phyloP scores from a whole-genome alignment of 371 early-diverging fungal genomes.

The Haplosporangium sp. region DNA sequence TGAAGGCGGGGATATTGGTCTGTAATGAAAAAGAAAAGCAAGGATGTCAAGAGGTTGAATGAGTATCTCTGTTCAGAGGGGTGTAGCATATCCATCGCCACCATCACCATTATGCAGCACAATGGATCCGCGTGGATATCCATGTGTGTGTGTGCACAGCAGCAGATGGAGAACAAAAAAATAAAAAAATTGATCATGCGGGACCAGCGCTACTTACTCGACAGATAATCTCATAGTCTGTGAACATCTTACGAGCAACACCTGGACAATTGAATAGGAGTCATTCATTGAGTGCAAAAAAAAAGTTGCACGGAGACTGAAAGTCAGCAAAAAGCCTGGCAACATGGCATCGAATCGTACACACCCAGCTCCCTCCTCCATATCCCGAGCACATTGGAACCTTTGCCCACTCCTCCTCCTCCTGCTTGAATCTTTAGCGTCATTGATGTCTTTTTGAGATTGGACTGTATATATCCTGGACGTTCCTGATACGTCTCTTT shows the following conservation, averaged over 20 bases:
- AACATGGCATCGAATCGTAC: neutral
- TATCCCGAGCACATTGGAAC: neutral
- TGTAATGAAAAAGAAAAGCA: constrained; percentile 28
- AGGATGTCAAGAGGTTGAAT: neutral
- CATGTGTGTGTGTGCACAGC: neutral
- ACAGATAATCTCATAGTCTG: constrained; percentile 96
- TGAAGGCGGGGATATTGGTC: constrained; percentile 98
- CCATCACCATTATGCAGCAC: neutral
- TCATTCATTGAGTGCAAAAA: neutral
- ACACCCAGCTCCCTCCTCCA: too few relatives aligned
- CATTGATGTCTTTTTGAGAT: neutral
- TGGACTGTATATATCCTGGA: too few relatives aligned
- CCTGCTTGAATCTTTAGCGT: neutral
- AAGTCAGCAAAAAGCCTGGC: constrained; percentile 14
- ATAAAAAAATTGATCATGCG: constrained; percentile 22
- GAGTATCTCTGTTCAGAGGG: neutral
- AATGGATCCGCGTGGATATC: neutral
- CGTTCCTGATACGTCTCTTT: neutral
- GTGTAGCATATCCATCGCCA: neutral
- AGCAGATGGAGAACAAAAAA: neutral
- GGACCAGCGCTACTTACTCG: constrained; percentile 66
- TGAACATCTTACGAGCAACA: constrained; percentile 89
- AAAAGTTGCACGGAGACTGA: constrained; percentile 21
- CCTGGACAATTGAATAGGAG: constrained; percentile 57
- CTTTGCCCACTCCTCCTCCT: neutral